Percentiles rank a stretch among this genome's conserved stretches.
Evolutionary conservation across 2,329 filamentous ascomycete species (phyloP).

Genomic region (Aspergillus niger): DNA sequence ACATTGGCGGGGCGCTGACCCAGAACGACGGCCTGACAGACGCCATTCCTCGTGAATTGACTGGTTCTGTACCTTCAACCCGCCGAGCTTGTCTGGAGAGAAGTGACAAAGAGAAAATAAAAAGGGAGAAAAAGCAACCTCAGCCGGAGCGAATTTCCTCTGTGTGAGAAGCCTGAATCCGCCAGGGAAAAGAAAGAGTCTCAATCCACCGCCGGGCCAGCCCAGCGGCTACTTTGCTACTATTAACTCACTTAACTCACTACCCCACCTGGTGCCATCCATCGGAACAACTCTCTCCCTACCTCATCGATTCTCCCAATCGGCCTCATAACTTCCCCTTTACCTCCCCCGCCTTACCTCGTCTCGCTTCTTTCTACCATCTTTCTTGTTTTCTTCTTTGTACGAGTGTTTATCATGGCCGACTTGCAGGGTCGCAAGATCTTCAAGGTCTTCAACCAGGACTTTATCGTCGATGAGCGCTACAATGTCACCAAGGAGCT

Average conservation of each 20-base stretch:
- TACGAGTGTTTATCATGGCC: slow-evolving; percentile 49
- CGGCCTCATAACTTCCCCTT: slow-evolving; percentile 11
- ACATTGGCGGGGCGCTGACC: background rate
- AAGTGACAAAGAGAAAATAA: background rate
- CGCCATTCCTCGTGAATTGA: background rate
- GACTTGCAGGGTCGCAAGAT: slow-evolving; percentile 76
- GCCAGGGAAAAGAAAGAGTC: background rate
- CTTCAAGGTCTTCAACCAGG: slow-evolving; percentile 99
- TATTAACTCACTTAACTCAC: background rate
- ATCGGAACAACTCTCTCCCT: slow-evolving; percentile 12
- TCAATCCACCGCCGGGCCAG: background rate
- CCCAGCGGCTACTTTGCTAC: background rate
- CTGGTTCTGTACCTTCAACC: background rate
- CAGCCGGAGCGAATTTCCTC: background rate
- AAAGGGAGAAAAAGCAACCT: background rate
- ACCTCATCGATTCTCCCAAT: background rate
- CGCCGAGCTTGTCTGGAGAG: background rate
- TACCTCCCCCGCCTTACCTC: slow-evolving; percentile 9
- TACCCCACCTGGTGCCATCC: slow-evolving; percentile 9
- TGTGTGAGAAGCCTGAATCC: background rate
- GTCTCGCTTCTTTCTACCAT: slow-evolving; percentile 11
- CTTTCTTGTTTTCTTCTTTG: slow-evolving; percentile 2
- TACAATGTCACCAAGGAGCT: slow-evolving; percentile 99
- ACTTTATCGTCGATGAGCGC: slow-evolving; percentile 96
- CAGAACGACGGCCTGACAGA: slow-evolving; percentile 2